Conservation (phyloP, 495 filamentous ascomycete genomes). For the Achaetomiella virescens region DNA sequence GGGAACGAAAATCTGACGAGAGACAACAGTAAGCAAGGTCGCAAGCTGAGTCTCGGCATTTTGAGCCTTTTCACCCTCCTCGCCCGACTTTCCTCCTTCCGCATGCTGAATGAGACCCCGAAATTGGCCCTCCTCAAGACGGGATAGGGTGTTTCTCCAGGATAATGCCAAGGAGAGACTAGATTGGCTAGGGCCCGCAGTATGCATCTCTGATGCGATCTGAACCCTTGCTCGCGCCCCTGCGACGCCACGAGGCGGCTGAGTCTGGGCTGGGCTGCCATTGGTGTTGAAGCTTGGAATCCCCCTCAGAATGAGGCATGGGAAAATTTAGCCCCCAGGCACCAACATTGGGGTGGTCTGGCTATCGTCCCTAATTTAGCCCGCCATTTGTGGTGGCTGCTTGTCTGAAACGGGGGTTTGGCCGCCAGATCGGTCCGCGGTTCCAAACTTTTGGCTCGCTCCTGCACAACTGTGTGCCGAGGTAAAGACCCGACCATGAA, state of each 20-base stretch:
- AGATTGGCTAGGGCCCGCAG: not conserved
- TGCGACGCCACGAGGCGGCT: not conserved
- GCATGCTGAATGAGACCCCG: not conserved
- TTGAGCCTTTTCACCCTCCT: constrained; percentile 3
- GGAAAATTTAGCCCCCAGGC: not conserved
- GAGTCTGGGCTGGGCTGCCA: not conserved
- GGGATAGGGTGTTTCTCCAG: not conserved
- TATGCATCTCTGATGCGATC: not conserved
- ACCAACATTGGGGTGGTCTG: not conserved
- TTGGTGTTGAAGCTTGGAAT: not conserved
- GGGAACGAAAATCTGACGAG: not conserved
- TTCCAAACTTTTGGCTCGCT: too few species aligned
- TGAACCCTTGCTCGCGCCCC: not conserved
- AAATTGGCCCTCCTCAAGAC: not conserved
- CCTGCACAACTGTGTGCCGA: too few species aligned
- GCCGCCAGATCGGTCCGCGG: not conserved
- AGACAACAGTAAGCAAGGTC: not conserved
- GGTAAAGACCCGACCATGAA: too few species aligned
- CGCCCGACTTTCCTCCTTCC: not conserved
- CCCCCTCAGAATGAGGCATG: not conserved
- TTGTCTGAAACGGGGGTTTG: not conserved
- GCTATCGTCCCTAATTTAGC: not conserved
- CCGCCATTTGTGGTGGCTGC: not conserved
- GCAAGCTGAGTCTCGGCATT: constrained; percentile 1
- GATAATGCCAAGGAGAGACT: not conserved